Evolutionary conservation across 208 protist genomes (phyloP).

Genomic region (Leishmania lainsoni): DNA sequence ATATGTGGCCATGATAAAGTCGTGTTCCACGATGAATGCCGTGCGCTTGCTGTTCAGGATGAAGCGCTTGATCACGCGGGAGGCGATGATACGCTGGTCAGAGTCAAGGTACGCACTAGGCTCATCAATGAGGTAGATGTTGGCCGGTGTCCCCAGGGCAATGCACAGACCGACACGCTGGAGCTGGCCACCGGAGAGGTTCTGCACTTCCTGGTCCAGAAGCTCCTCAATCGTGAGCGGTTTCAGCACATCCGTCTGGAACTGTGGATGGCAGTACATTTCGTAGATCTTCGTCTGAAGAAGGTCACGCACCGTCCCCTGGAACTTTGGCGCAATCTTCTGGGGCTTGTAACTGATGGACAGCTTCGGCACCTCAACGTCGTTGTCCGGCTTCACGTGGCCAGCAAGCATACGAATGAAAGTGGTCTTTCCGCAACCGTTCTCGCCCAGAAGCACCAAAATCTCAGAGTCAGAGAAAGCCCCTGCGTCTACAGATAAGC

Average conservation of each 20-base stretch:
- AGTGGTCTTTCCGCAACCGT: conserved; percentile 99
- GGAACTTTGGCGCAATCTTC: conserved; percentile 99
- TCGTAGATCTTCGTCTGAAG: conserved; percentile 98
- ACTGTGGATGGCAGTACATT: conserved; percentile 97
- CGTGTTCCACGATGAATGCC: conserved; percentile 99
- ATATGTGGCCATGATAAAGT: conserved; percentile 99
- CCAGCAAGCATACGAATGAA: conserved; percentile 99
- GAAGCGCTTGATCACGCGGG: conserved; percentile 98
- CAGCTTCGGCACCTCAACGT: conserved; percentile 93
- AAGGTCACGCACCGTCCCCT: conserved; percentile 95
- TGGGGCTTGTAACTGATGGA: conserved; percentile 99
- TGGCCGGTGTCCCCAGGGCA: conserved; percentile 98
- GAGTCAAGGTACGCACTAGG: conserved; percentile 99
- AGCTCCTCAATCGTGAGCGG: conserved; percentile 98
- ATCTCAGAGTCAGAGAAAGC: conserved; percentile 99
- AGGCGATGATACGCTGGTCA: conserved; percentile 99
- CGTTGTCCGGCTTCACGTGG: conserved; percentile 90
- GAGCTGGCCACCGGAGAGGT: conserved; percentile 99
- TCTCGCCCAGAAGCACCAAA: conserved; percentile 99
- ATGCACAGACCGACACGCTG: conserved; percentile 99
- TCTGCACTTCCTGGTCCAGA: conserved; percentile 97
- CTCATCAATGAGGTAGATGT: conserved; percentile 99
- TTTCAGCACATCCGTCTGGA: conserved; percentile 98
- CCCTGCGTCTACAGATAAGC: conserved; percentile 94
- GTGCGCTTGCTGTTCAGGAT: conserved; percentile 99